A percentile compares a stretch with the other conserved stretches of the same genome.
Evolutionary conservation across 2,329 filamentous ascomycete species (phyloP).

Genomic region (Alternaria arborescens): DNA sequence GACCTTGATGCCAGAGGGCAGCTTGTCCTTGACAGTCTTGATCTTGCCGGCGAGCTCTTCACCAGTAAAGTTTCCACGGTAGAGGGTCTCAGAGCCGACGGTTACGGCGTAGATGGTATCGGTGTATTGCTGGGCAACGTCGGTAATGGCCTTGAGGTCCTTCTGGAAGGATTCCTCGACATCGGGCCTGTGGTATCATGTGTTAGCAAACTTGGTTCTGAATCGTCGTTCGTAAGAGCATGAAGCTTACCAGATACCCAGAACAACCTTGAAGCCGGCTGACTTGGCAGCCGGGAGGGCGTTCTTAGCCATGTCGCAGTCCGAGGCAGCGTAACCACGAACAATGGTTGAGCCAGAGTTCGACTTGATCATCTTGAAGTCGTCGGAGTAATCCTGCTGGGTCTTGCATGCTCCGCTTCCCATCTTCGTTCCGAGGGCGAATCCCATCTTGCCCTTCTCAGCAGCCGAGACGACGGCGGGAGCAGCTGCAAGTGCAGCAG

Average conservation of each 20-base stretch:
- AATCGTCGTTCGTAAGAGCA: not conserved
- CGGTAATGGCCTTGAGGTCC: slow-evolving; percentile 67
- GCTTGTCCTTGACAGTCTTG: slow-evolving; percentile 64
- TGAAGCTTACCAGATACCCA: slow-evolving; percentile 70
- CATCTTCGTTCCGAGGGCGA: slow-evolving; percentile 72
- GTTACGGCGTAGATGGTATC: slow-evolving; percentile 73
- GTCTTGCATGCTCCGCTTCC: slow-evolving; percentile 68
- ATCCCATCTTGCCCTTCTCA: slow-evolving; percentile 65
- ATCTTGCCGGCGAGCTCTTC: slow-evolving; percentile 68
- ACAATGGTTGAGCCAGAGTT: slow-evolving; percentile 64
- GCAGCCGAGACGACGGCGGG: slow-evolving; percentile 60
- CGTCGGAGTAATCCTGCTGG: slow-evolving; percentile 68
- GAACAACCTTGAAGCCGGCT: slow-evolving; percentile 72
- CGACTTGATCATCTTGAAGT: slow-evolving; percentile 68
- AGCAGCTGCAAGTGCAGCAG: slow-evolving; percentile 47
- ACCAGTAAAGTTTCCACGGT: slow-evolving; percentile 72
- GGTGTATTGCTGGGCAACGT: slow-evolving; percentile 59
- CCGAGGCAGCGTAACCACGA: slow-evolving; percentile 71
- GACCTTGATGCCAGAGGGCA: slow-evolving; percentile 63
- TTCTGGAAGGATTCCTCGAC: slow-evolving; percentile 67
- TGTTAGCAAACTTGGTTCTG: not conserved
- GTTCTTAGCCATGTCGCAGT: slow-evolving; percentile 70
- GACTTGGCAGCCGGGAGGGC: slow-evolving; percentile 72
- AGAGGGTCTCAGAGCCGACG: slow-evolving; percentile 75
- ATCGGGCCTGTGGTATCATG: slow-evolving; percentile 62